A percentile compares a stretch with the other conserved stretches of the same genome.
These are phyloP conservation scores for Cymodocea nodosa DNA, from an alignment of 116 monocot species.

Conservation along the genomic window DNA sequence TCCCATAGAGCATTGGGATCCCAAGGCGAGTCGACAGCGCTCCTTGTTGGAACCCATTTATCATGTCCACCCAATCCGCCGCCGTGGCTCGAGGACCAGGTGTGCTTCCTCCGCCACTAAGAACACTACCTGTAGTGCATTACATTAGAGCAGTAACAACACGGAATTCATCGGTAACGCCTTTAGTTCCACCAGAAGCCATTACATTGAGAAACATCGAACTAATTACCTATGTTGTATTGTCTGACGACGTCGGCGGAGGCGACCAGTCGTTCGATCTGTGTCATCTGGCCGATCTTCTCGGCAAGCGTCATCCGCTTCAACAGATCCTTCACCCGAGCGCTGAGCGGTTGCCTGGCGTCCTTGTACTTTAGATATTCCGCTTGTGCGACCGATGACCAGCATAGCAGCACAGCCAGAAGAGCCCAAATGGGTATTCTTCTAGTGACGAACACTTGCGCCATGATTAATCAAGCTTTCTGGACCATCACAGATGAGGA, in stretches of 20 bases:
- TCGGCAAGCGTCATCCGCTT: conserved; percentile 49
- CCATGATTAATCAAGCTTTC: too few relatives aligned
- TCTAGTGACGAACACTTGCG: too few relatives aligned
- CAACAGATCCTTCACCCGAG: conserved; percentile 32
- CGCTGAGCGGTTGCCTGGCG: conserved; percentile 22
- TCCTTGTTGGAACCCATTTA: conserved; percentile 15
- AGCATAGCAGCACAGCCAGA: conserved; percentile 1
- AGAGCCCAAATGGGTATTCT: background rate
- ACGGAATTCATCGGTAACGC: too few relatives aligned
- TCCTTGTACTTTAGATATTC: conserved; percentile 32
- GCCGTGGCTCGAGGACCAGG: conserved; percentile 12
- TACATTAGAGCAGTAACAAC: too few relatives aligned
- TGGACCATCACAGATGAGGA: too few relatives aligned
- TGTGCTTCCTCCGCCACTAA: conserved; percentile 21
- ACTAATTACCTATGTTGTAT: conserved; percentile 40
- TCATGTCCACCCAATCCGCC: conserved; percentile 14
- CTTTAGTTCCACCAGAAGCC: too few relatives aligned
- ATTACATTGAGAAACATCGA: too few relatives aligned
- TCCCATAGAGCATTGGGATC: conserved; percentile 27
- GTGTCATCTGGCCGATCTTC: conserved; percentile 72
- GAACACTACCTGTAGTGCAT: conserved; percentile 9
- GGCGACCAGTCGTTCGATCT: conserved; percentile 36
- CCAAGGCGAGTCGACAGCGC: conserved; percentile 15
- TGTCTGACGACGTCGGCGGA: conserved; percentile 28
- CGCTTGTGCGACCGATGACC: conserved; percentile 1